Conservation (phyloP, 2,329 filamentous ascomycete species). For the Xylariaceae sp. region DNA sequence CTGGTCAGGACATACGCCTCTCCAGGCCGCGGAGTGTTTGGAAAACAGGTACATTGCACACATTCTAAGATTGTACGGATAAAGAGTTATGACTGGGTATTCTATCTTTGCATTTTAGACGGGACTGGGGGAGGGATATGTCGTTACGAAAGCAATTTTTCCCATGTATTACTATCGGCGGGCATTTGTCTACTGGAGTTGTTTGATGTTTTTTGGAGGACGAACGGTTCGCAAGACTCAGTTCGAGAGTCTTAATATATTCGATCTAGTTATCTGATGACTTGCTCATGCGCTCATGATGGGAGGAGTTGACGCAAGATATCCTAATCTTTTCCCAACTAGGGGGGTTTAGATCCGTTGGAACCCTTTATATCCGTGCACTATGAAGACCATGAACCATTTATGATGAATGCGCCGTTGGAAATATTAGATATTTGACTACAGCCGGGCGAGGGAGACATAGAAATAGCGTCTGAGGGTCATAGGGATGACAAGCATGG, state of each 20-base stretch:
- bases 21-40: conserved; percentile 21
- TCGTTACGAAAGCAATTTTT: conserved; percentile 6
- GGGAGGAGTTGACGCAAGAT: too few relatives aligned
- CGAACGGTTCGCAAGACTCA: background rate
- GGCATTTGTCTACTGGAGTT: conserved; percentile 12
- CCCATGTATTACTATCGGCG: conserved; percentile 15
- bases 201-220: background rate
- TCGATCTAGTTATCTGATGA: background rate
- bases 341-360: too few relatives aligned
- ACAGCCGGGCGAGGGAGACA: too few relatives aligned
- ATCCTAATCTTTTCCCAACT: too few relatives aligned
- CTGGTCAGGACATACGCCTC: conserved; percentile 23
- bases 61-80: conserved; percentile 20
- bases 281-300: background rate
- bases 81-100: conserved; percentile 1
- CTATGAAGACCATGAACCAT: too few relatives aligned
- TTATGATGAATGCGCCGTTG: too few relatives aligned
- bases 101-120: conserved; percentile 1
- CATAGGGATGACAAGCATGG: too few relatives aligned
- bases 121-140: background rate
- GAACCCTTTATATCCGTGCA: too few relatives aligned
- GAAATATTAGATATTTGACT: too few relatives aligned
- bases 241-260: conserved; percentile 7
- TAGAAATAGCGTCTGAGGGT: too few relatives aligned
- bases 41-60: conserved; percentile 20